Base-by-base conservation (phyloP, 176 grass and related monocot genomes). In the Hsuehochloa calcarea region DNA sequence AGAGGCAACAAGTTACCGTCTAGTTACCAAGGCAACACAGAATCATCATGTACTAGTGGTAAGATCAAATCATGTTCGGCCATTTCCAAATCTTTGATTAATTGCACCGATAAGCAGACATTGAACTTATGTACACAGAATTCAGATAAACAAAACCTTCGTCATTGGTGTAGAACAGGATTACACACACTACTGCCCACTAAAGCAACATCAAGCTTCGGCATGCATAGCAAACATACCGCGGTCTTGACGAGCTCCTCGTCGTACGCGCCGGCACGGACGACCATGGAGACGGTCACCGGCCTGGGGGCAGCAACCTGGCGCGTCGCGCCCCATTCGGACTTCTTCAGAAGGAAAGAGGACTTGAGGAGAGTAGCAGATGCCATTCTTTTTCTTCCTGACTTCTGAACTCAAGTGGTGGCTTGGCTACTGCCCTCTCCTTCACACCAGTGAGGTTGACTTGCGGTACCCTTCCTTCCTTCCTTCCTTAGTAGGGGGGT, bases 231-330 rank as follows among this genome's bases (percentile, higher is more conserved):
- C 55, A 25, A 26, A 10, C 65, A 67, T 91, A 95, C 95, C 31
- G 93, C 95, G 4, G 93, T 95, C 82, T 95, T 95, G 79, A 98
- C 85, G 80, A 98, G 95, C 80, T 98, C 95, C 43, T 98, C 95
- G 86, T 91, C 55, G 85, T 93, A 95, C 40, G 93, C 70, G 66
- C 89, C 70, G 44, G 95, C 95, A n/a, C 93, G 88, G 75, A 98
- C 95, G 51, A 87, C 80, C 78, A 98, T 52, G 58, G 91, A 88
- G 59, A 98, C 89, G 13, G 82, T 39, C 14, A 76, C 54, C 38
- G 68, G 88, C 25, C 84, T 69, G 68, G 72, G 29, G 0, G 77
- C 72, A 8, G 92, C 64, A 10, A 75, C 35, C n/a, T 88, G 84
- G 23, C 79, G 26, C 0, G 80, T 52, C 5, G 59, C 80, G 80